Evolutionary conservation across 1,284 basidiomycete genomes (phyloP).

Genomic region (Marasmius tenuissimus): DNA sequence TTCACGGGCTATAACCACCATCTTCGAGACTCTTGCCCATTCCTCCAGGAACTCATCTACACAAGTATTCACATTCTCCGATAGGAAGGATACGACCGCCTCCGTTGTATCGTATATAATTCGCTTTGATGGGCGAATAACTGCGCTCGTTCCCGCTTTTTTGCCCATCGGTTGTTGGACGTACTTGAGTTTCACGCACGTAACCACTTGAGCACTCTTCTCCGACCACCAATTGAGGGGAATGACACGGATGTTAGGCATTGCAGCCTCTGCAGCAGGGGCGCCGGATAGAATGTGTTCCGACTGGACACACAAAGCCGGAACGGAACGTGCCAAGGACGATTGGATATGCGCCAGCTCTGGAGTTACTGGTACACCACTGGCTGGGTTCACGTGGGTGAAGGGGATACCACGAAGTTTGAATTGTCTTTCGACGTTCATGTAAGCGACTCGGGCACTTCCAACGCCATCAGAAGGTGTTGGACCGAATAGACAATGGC

Average conservation of each 20-base stretch:
- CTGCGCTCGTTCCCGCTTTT: slow-evolving; percentile 55
- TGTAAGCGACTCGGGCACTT: slow-evolving; percentile 89
- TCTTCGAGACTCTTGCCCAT: slow-evolving; percentile 89
- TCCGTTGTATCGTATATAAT: slow-evolving; percentile 87
- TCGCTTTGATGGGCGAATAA: slow-evolving; percentile 76
- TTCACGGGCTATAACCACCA: slow-evolving; percentile 89
- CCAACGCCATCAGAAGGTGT: background rate
- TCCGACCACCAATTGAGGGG: slow-evolving; percentile 91
- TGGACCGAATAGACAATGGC: background rate
- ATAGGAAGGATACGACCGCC: slow-evolving; percentile 84
- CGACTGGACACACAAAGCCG: slow-evolving; percentile 81
- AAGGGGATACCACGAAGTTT: slow-evolving; percentile 81
- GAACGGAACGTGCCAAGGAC: slow-evolving; percentile 70
- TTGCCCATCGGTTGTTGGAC: slow-evolving; percentile 82
- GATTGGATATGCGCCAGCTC: slow-evolving; percentile 62
- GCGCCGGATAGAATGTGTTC: slow-evolving; percentile 78
- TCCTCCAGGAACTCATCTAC: slow-evolving; percentile 87
- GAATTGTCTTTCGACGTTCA: slow-evolving; percentile 86
- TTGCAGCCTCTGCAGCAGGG: slow-evolving; percentile 83
- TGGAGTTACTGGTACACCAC: slow-evolving; percentile 37
- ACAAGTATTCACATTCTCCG: slow-evolving; percentile 83
- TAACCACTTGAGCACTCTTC: slow-evolving; percentile 74
- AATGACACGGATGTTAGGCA: slow-evolving; percentile 87
- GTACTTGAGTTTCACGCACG: slow-evolving; percentile 85
- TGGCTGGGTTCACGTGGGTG: slow-evolving; percentile 67